Percentiles rank a stretch among this genome's conserved stretches.
Conservation (phyloP, 2,329 filamentous ascomycete genomes). For the Fusarium bulbicola region DNA sequence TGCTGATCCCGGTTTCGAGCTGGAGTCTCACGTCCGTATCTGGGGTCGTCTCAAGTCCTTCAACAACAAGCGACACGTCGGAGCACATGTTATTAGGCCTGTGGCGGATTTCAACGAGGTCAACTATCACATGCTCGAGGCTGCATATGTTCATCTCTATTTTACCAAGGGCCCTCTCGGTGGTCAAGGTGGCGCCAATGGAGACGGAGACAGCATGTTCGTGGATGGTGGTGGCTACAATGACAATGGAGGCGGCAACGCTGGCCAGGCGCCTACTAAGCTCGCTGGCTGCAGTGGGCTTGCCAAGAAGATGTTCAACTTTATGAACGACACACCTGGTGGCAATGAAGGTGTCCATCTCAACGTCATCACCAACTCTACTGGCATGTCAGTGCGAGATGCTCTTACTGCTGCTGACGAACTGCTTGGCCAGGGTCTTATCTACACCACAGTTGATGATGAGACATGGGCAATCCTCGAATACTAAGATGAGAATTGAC, state of each 20-base stretch:
- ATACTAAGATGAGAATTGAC: conserved; percentile 51
- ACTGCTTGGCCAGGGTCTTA: conserved; percentile 74
- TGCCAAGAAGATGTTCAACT: conserved; percentile 76
- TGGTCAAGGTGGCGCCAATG: conserved; percentile 51
- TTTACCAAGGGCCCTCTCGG: conserved; percentile 75
- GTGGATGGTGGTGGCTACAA: conserved; percentile 59
- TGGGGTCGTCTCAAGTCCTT: conserved; percentile 87
- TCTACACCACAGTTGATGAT: conserved; percentile 93
- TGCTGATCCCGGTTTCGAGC: conserved; percentile 64
- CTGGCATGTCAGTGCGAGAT: conserved; percentile 73
- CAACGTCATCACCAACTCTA: conserved; percentile 74
- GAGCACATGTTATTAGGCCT: conserved; percentile 81
- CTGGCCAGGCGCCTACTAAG: conserved; percentile 51
- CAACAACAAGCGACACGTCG: conserved; percentile 83
- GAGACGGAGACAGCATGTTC: conserved; percentile 63
- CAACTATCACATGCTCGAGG: conserved; percentile 90
- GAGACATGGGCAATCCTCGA: conserved; percentile 90
- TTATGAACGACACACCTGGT: conserved; percentile 72
- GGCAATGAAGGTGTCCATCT: conserved; percentile 86
- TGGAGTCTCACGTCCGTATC: conserved; percentile 84
- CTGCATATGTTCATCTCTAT: conserved; percentile 86
- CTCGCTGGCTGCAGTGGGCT: conserved; percentile 59
- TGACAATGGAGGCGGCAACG: conserved; percentile 48
- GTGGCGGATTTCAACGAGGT: conserved; percentile 91
- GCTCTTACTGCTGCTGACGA: conserved; percentile 84